A percentile compares a stretch with the other conserved stretches of the same genome.
These are phyloP conservation scores for Lagenidium giganteum DNA, from an alignment of 352 stramenopile genomes.

Conservation along the genomic window DNA sequence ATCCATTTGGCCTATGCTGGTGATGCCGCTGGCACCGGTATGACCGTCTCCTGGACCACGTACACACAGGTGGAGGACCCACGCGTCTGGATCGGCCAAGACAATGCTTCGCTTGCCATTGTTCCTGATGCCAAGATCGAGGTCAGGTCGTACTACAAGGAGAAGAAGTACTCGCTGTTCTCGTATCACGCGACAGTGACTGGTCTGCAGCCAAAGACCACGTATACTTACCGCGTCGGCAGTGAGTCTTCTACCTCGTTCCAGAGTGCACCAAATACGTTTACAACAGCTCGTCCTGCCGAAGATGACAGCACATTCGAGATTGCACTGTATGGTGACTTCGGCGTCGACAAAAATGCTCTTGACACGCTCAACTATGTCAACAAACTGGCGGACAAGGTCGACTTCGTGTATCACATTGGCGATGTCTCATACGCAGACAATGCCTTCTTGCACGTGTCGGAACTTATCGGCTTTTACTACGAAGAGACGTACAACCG, in stretches of 20 bases:
- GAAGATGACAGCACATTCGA: constrained; percentile 32
- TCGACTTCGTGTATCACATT: constrained; percentile 69
- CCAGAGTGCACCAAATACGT: constrained; percentile 12
- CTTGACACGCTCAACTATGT: constrained; percentile 30
- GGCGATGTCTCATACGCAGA: constrained; percentile 63
- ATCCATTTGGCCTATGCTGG: constrained; percentile 57
- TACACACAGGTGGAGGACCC: constrained; percentile 33
- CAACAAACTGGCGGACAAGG: constrained; percentile 23
- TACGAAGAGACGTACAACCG: constrained; percentile 82
- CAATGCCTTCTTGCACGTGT: constrained; percentile 16
- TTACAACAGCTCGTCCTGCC: constrained; percentile 30
- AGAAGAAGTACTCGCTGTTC: constrained; percentile 33
- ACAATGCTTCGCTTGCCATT: constrained; percentile 5
- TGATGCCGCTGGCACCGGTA: constrained; percentile 29
- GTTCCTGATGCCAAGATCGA: constrained; percentile 15
- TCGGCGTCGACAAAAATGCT: constrained; percentile 37
- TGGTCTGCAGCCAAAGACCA: constrained; percentile 23
- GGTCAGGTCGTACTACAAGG: constrained; percentile 38
- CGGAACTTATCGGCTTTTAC: constrained; percentile 42
- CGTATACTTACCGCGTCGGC: constrained; percentile 36
- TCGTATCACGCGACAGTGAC: constrained; percentile 15
- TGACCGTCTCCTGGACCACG: constrained; percentile 60
- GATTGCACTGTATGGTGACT: constrained; percentile 49
- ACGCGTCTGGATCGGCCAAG: constrained; percentile 31
- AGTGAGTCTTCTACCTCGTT: constrained; percentile 1